A percentile compares a stretch with the other conserved stretches of the same genome.
Evolutionary conservation across 2,329 filamentous ascomycete species (phyloP).

Genomic region (Epichloe gansuensis): DNA sequence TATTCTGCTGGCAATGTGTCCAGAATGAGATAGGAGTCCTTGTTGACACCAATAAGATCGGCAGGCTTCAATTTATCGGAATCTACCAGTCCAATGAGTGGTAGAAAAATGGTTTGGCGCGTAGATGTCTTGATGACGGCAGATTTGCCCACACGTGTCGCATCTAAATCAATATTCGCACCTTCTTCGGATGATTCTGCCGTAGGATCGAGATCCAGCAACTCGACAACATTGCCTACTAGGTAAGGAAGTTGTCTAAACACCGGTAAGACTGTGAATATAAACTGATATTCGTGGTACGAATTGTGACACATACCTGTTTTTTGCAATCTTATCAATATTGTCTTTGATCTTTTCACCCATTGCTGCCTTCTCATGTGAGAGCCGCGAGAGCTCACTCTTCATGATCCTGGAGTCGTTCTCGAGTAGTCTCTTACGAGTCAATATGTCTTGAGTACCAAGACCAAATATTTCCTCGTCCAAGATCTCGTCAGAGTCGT

Average conservation of each 20-base stretch:
- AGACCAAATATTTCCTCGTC: slow-evolving; percentile 89
- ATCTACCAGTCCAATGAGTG: slow-evolving; percentile 91
- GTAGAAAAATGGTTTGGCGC: slow-evolving; percentile 94
- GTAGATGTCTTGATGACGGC: slow-evolving; percentile 99
- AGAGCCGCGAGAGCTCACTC: slow-evolving; percentile 87
- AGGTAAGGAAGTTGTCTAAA: slow-evolving; percentile 89
- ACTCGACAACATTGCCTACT: slow-evolving; percentile 94
- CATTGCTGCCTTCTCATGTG: slow-evolving; percentile 93
- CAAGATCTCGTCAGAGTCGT: slow-evolving; percentile 65
- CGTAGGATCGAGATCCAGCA: slow-evolving; percentile 90
- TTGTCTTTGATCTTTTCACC: slow-evolving; percentile 99
- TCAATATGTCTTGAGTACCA: slow-evolving; percentile 89
- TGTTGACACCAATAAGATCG: slow-evolving; percentile 96
- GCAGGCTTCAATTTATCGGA: slow-evolving; percentile 89
- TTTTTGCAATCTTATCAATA: slow-evolving; percentile 97
- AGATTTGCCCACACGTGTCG: slow-evolving; percentile 91
- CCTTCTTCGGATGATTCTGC: slow-evolving; percentile 95
- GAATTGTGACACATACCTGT: slow-evolving; percentile 49
- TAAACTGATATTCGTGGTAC: neutral
- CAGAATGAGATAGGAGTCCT: slow-evolving; percentile 94
- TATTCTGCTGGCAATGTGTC: slow-evolving; percentile 97
- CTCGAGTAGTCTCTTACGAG: slow-evolving; percentile 80
- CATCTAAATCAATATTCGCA: slow-evolving; percentile 96
- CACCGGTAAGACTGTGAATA: slow-evolving; percentile 5
- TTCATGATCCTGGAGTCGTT: slow-evolving; percentile 98